These are phyloP conservation scores for Dicorynia guianensis DNA, from an alignment of 306 rosid species.

Conservation along the genomic window DNA sequence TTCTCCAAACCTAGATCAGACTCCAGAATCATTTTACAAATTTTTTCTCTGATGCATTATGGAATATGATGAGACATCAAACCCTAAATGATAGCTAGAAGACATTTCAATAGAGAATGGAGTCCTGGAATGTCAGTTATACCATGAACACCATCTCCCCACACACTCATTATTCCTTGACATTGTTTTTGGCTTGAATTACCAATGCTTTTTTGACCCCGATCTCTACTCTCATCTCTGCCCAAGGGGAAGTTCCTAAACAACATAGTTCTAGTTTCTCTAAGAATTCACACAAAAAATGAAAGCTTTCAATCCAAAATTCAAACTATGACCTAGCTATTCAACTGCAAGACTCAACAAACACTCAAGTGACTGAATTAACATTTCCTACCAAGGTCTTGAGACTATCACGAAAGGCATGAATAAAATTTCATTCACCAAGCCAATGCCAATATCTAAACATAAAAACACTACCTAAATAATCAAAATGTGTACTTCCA, in stretches of 20 bases:
- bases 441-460: slow-evolving; percentile 18
- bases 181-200: background rate
- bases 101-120: too few relatives aligned
- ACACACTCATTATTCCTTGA: too few relatives aligned
- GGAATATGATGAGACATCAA: background rate
- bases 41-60: slow-evolving; percentile 7
- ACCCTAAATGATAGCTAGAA: too few relatives aligned
- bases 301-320: too few relatives aligned
- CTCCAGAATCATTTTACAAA: slow-evolving; percentile 15
- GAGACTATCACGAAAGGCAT: background rate
- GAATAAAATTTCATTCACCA: slow-evolving; percentile 24
- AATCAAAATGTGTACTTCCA: background rate
- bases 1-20: slow-evolving; percentile 28
- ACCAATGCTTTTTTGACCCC: slow-evolving; percentile 23
- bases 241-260: slow-evolving; percentile 7
- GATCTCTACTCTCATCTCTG: background rate
- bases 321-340: too few relatives aligned
- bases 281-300: too few relatives aligned
- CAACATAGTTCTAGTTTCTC: slow-evolving; percentile 26
- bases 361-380: background rate
- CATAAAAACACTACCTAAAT: background rate
- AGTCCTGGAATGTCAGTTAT: too few relatives aligned
- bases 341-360: slow-evolving; percentile 1
- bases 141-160: too few relatives aligned
- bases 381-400: slow-evolving; percentile 10